Evolutionary conservation across 495 filamentous ascomycete species (phyloP), one percentile per base, ranked within the genome.

Genomic region (Aspergillus baeticus): DNA sequence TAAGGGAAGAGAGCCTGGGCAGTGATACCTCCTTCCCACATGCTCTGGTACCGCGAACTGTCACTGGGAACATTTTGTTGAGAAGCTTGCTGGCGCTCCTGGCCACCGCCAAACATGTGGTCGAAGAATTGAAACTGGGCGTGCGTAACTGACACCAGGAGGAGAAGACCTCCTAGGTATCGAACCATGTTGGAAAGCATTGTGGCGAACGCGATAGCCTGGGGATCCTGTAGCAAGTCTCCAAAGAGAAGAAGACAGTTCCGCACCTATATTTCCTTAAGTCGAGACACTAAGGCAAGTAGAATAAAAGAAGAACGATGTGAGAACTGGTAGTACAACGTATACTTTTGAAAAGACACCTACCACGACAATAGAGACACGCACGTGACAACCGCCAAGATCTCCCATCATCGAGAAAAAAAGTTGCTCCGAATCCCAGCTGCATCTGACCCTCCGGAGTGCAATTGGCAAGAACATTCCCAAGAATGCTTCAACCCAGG

Each of bases 81-180:
- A 37, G 80, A 75, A 58, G 84, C 80, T 22, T 82, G 81, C 6
- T 83, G 81, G 20, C 84, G 85, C 41, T 85, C 82, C 47, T 83
- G 71, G 41, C 58, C 58, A 57, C 78, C 79, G 55, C 78, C 74
- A 67, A 90, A 90, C 85, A 90, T 88, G 58, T 96, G 89, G 62
- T 96, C 91, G 76, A 92, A 92, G 80, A 92, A 90, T 67, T 86
- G 82, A 75, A 96, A 96, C 73, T 96, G 92, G 13, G 86, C 87
- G 56, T 73, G 65, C 10, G 77, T 77, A 15, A 77, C 55, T 29
- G 78, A 62, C 11, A 74, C 66, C 36, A 84, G 64, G 55, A 84
- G 65, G 36, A 84, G 61, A n/a, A 85, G 58, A 52, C 70, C 66
- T 63, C 69, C 75, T 2, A 78, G 63, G 43, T 65, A 42, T 34